Evolutionary conservation across 139 green algal species (phyloP), one percentile per base, ranked within the genome.

Genomic region (Volvox africanus): DNA sequence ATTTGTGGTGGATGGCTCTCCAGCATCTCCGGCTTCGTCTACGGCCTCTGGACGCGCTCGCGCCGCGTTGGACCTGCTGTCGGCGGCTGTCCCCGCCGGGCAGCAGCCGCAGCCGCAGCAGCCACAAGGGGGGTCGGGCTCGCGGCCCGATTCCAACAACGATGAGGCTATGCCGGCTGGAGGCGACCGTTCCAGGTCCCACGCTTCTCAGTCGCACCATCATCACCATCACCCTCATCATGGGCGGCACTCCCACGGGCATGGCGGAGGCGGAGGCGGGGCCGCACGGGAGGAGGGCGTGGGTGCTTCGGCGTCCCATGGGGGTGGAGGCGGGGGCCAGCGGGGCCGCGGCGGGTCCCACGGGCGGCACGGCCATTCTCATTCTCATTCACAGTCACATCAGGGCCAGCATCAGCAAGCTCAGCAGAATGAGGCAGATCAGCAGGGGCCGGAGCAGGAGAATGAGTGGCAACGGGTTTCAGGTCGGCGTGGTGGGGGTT

Each of bases 381-480:
- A 77, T 20, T 37, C 55, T 17, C 65, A 77, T 20, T 37, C 55
- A 6, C 65, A 37, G 21, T 67, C 78, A 55, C 5, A 18, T 37
- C 84, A 81, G 14, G 37, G 30, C 18, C 21, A 50, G n/a, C 69
- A 71, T 36, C 67, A 82, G 69, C 44, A 89, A 50, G 44, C 44
- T 55, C 69, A 73, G n/a, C 35, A 71, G 44, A 1, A 5, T 37
- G 37, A 44, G 6, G 37, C 3, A n/a, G 28, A n/a, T n/a, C 13
- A 32, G 71, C 24, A 69, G n/a, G 21, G 20, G 30, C 17, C 19
- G 20, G 30, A 68, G 2, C 36, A 17, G 26, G 86, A 76, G 50
- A 30, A 83, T 37, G 71, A 90, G 86, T 90, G 86, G 86, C 86
- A 90, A 32, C 86, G 50, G 18, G 86, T 90, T 50, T 76, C 86